Percentiles rank a stretch among this genome's conserved stretches.
Evolutionary conservation across 176 grass and related monocot species (phyloP).

Genomic region (Raddia distichophylla): DNA sequence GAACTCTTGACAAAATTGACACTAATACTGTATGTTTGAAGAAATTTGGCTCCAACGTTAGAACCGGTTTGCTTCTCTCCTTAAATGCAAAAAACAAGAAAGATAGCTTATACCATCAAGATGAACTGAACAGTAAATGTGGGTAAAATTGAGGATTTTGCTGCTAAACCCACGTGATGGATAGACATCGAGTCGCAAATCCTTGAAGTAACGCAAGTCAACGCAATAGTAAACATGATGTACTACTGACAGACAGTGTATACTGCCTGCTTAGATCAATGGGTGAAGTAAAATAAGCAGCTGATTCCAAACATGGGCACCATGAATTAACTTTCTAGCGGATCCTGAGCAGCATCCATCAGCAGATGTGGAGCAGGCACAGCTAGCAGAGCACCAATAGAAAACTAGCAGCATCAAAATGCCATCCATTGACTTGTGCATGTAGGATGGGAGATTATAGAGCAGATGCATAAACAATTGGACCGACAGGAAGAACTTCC

Average conservation of each 20-base stretch:
- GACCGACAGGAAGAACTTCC: constrained; percentile 18
- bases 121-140: too few relatives aligned
- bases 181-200: too few relatives aligned
- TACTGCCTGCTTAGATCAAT: neutral
- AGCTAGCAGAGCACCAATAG: neutral
- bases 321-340: constrained; percentile 12
- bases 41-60: neutral
- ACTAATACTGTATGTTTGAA: neutral
- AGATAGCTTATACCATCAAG: too few relatives aligned
- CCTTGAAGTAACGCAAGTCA: too few relatives aligned
- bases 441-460: neutral
- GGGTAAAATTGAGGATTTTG: too few relatives aligned
- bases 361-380: neutral
- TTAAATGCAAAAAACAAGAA: too few relatives aligned
- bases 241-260: neutral
- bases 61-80: too few relatives aligned
- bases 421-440: constrained; percentile 18
- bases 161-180: too few relatives aligned
- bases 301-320: constrained; percentile 29
- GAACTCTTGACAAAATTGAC: neutral
- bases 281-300: neutral
- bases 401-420: neutral
- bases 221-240: neutral
- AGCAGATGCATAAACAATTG: neutral
- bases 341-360: neutral